These are phyloP conservation scores for Myrmaecium sp. DNA, from an alignment of 2,329 filamentous ascomycete species.

Conservation along the genomic window DNA sequence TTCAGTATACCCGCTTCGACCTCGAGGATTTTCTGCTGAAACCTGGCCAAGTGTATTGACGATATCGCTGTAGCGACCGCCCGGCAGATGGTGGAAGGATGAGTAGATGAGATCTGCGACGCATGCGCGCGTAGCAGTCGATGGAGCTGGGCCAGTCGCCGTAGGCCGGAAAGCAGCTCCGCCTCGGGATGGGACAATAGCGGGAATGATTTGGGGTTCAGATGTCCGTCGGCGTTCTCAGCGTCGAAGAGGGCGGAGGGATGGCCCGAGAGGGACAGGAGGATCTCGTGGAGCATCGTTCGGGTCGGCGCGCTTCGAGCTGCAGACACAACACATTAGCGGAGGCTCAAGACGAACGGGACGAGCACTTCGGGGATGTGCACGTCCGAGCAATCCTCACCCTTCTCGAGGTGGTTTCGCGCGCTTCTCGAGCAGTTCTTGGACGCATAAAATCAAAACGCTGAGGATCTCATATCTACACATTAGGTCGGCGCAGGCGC, in stretches of 20 bases:
- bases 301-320: conserved; percentile 2
- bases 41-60: conserved; percentile 57
- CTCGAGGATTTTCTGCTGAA: conserved; percentile 68
- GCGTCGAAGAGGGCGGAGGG: conserved; percentile 67
- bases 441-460: conserved; percentile 13
- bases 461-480: conserved; percentile 21
- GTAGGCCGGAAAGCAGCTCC: conserved; percentile 61
- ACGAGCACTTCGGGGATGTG: conserved; percentile 5
- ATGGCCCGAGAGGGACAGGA: conserved; percentile 89
- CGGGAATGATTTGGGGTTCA: conserved; percentile 21
- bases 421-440: conserved; percentile 7
- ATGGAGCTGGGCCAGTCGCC: conserved; percentile 63
- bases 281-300: conserved; percentile 91
- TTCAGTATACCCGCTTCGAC: conserved; percentile 66
- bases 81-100: conserved; percentile 70
- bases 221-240: conserved; percentile 21
- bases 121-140: conserved; percentile 52
- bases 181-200: conserved; percentile 61
- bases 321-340: conserved; percentile 1
- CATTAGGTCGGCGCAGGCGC: too few relatives aligned
- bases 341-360: conserved; percentile 1
- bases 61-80: conserved; percentile 68
- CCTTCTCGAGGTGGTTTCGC: conserved; percentile 6
- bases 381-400: background rate
- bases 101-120: conserved; percentile 47